Conservation (phyloP, 768 basidiomycete species). For the Tulasnella sp. region DNA sequence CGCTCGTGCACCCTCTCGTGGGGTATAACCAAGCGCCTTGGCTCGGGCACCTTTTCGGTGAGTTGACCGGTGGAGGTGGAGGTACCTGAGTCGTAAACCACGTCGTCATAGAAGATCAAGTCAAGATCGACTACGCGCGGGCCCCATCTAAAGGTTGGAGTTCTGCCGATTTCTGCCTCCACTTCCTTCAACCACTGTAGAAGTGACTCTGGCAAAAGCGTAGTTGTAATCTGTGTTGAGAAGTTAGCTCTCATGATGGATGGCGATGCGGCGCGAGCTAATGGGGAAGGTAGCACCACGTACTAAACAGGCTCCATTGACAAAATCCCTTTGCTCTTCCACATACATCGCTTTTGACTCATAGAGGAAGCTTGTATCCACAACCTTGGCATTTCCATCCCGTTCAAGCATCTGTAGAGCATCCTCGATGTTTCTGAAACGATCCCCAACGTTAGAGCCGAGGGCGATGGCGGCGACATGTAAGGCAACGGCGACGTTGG, state of each 20-base stretch:
- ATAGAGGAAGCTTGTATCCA: constrained; percentile 82
- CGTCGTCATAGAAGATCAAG: constrained; percentile 58
- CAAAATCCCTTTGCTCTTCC: constrained; percentile 73
- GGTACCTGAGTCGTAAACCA: constrained; percentile 49
- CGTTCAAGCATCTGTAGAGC: constrained; percentile 62
- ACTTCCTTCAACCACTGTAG: constrained; percentile 56
- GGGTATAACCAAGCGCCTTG: constrained; percentile 66
- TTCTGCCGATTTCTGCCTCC: constrained; percentile 63
- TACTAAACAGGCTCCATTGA: constrained; percentile 86
- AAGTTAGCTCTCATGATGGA: constrained; percentile 15
- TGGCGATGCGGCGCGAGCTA: constrained; percentile 43
- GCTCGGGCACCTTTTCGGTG: constrained; percentile 28
- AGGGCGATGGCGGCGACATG: constrained; percentile 57
- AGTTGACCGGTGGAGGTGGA: too few relatives aligned
- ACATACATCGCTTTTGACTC: constrained; percentile 96
- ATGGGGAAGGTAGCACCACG: constrained; percentile 22
- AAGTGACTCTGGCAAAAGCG: constrained; percentile 45
- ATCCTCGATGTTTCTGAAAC: constrained; percentile 65
- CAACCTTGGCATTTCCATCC: constrained; percentile 34
- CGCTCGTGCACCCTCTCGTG: constrained; percentile 72
- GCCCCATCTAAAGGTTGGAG: constrained; percentile 67
- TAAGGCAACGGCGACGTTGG: neutral
- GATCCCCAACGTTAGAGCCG: constrained; percentile 84
- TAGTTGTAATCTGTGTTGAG: constrained; percentile 57
- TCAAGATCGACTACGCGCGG: constrained; percentile 88